Percentiles rank a stretch among this genome's conserved stretches.
Evolutionary conservation across 73 alveolate species (phyloP).

Genomic region (Paraurostyla sp.): DNA sequence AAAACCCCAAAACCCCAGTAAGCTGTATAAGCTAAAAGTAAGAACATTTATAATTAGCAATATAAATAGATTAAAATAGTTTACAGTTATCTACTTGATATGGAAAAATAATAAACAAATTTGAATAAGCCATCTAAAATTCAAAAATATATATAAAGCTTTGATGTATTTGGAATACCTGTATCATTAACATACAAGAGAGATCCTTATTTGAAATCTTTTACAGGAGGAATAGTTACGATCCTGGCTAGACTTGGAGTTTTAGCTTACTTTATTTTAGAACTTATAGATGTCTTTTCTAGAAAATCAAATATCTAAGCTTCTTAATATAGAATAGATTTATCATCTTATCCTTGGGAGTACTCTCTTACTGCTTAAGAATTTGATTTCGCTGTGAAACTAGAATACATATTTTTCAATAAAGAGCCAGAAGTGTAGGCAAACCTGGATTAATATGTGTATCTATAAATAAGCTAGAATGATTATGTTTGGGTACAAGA

Average conservation of each 20-base stretch:
- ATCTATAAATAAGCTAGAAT: background rate
- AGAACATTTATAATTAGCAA: no score
- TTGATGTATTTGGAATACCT: slow-evolving; percentile 52
- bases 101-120: no score
- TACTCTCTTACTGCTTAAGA: background rate
- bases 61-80: no score
- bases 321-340: background rate
- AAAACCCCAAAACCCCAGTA: no score
- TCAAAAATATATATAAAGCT: background rate
- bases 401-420: background rate
- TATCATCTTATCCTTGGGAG: background rate
- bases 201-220: slow-evolving; percentile 16
- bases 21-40: no score
- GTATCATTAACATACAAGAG: slow-evolving; percentile 31
- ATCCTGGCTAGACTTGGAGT: background rate
- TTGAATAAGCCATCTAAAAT: no score
- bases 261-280: background rate
- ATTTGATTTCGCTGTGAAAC: slow-evolving; percentile 29
- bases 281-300: background rate
- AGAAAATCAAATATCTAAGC: background rate
- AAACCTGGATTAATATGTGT: slow-evolving; percentile 33
- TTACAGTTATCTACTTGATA: no score
- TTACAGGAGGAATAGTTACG: slow-evolving; percentile 37
- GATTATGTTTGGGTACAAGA: background rate
- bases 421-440: slow-evolving; percentile 28